A percentile compares a stretch with the other conserved stretches of the same genome.
Evolutionary conservation across 2,329 filamentous ascomycete species (phyloP).

Genomic region (Colletotrichum musae): DNA sequence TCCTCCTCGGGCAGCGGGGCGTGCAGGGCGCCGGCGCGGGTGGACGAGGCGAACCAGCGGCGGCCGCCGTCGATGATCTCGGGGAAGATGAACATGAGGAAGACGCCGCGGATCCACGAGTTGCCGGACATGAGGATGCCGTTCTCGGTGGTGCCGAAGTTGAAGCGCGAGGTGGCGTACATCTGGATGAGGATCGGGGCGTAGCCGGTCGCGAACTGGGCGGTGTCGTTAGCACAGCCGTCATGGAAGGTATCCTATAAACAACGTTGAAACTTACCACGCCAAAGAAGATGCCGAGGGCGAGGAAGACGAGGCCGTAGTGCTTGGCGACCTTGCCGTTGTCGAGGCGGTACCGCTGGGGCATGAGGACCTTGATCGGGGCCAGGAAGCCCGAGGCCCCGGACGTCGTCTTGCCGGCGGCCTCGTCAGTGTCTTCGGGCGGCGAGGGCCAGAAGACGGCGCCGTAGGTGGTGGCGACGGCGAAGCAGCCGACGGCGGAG

Average conservation of each 20-base stretch:
- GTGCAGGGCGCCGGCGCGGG: constrained; percentile 30
- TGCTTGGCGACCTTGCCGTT: constrained; percentile 68
- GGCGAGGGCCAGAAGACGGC: constrained; percentile 49
- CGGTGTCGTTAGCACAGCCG: not conserved
- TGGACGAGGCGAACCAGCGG: constrained; percentile 48
- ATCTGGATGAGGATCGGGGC: constrained; percentile 74
- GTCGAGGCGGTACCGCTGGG: constrained; percentile 66
- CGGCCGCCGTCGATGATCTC: constrained; percentile 65
- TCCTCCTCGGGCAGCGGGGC: constrained; percentile 26
- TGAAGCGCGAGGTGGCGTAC: constrained; percentile 70
- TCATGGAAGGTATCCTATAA: not conserved
- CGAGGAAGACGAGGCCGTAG: constrained; percentile 75
- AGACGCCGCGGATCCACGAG: constrained; percentile 67
- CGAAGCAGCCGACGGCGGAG: constrained; percentile 58
- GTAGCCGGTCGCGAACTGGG: constrained; percentile 71
- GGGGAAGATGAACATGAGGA: constrained; percentile 69
- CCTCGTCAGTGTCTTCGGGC: constrained; percentile 46
- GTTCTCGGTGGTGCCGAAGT: constrained; percentile 69
- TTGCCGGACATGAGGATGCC: constrained; percentile 71
- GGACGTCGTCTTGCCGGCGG: constrained; percentile 41
- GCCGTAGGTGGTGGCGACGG: constrained; percentile 49
- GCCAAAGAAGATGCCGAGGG: constrained; percentile 75
- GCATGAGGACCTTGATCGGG: constrained; percentile 73
- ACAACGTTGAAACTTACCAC: constrained; percentile 57
- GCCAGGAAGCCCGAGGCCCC: constrained; percentile 70